A percentile compares a stretch with the other conserved stretches of the same genome.
These are phyloP conservation scores for Nannochloropsis gaditana DNA, from an alignment of 108 stramenopile genomes.

Conservation along the genomic window DNA sequence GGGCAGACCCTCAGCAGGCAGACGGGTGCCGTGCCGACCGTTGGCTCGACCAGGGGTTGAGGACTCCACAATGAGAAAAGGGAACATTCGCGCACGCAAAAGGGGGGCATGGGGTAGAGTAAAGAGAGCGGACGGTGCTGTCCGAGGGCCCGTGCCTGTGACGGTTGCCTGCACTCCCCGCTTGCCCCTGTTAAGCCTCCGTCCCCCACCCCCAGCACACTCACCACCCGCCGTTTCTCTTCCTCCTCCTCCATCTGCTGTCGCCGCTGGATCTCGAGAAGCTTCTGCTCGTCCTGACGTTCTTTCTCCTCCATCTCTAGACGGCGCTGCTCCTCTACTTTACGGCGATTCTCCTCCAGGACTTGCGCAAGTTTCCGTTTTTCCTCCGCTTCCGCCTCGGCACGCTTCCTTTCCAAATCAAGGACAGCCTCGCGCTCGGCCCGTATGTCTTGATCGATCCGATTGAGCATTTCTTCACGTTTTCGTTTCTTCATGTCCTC, in stretches of 20 bases:
- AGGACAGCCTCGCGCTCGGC: slow-evolving; percentile 10
- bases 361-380: background rate
- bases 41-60: no score
- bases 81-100: background rate
- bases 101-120: background rate
- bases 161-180: background rate
- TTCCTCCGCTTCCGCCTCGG: slow-evolving; percentile 3
- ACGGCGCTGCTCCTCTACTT: slow-evolving; percentile 5
- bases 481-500: background rate
- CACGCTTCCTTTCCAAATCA: background rate
- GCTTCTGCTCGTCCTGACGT: background rate
- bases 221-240: background rate
- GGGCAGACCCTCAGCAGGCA: no score
- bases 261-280: background rate
- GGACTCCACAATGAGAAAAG: no score
- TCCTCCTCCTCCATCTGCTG: background rate
- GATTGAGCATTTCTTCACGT: background rate
- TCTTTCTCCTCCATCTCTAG: background rate
- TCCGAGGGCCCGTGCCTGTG: background rate
- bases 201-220: background rate
- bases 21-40: no score
- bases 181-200: background rate
- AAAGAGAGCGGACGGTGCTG: background rate
- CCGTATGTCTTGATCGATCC: background rate
- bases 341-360: slow-evolving; percentile 1